A percentile compares a stretch with the other conserved stretches of the same genome.
These are phyloP conservation scores for Neonectria ditissima DNA, from an alignment of 2,329 filamentous ascomycete genomes.

Conservation along the genomic window DNA sequence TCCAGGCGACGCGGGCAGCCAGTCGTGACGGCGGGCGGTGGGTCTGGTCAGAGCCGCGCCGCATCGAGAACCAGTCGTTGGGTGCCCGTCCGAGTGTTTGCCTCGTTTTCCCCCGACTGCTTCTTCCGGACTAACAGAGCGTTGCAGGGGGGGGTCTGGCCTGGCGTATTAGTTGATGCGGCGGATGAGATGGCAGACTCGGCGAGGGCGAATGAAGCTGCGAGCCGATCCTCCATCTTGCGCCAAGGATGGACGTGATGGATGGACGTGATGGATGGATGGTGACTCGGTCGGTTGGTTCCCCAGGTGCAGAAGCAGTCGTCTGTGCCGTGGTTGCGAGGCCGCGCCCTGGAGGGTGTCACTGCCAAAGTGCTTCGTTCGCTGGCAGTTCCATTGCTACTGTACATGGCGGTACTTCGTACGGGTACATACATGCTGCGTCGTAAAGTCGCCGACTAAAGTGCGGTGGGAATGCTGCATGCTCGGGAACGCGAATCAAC, in stretches of 20 bases:
- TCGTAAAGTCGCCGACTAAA: neutral
- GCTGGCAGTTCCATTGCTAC: conserved; percentile 15
- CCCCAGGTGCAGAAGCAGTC: conserved; percentile 10
- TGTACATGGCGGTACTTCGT: too few relatives aligned
- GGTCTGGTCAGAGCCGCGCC: conserved; percentile 34
- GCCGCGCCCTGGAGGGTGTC: neutral
- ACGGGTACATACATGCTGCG: too few relatives aligned
- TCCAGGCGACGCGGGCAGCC: conserved; percentile 40
- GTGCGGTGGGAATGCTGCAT: conserved; percentile 1
- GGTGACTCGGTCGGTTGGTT: conserved; percentile 18
- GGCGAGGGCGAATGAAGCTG: conserved; percentile 23
- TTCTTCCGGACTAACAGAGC: conserved; percentile 11
- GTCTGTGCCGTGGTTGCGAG: neutral
- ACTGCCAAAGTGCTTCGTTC: conserved; percentile 10
- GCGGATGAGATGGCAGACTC: conserved; percentile 26
- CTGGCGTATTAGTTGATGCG: conserved; percentile 9
- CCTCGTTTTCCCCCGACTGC: conserved; percentile 41
- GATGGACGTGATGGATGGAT: neutral
- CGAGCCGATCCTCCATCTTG: conserved; percentile 24
- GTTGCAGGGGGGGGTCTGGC: conserved; percentile 18
- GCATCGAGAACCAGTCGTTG: conserved; percentile 42
- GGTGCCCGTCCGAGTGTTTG: conserved; percentile 42
- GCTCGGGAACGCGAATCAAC: conserved; percentile 9
- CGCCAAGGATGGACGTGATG: neutral
- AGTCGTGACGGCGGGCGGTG: conserved; percentile 40